Base-by-base conservation (phyloP, 2,329 filamentous ascomycete species). In the Bimuria novae-zelandiae region DNA sequence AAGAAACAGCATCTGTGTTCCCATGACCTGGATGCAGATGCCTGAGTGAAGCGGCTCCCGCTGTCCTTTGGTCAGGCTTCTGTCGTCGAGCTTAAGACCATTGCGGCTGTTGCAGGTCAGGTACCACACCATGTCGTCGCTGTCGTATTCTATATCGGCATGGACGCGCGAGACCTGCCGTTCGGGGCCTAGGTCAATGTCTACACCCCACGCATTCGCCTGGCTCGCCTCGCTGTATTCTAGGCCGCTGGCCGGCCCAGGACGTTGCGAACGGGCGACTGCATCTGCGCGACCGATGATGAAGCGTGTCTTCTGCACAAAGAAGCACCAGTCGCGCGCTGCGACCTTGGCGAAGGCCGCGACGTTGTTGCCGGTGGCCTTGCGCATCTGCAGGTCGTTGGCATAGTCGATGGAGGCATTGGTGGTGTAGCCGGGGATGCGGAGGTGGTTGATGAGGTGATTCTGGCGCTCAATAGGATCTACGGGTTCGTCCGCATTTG, bases 1-100 rank as follows among this genome's bases (percentile, higher is more conserved):
- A 42, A 97, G 90, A 74, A 99, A 99, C 81, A 97, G 93, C 94
- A 99, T 99, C 77, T 99, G 93, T 1, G 94, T 89, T 48, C 90
- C 90, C 64, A 89, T 89, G 68, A 97, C 90, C 68, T 96, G 92
- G 52, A 99, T 87, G 37, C 97, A 90, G 70, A 93, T 88, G 52
- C 94, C 94, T 65, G 92, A 96, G 36, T 85, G 84, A 22, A 99
- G 81, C 25, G 84, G 77, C 29, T 85, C 82, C 30, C 84, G 81
- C 33, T 82, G 77, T 11, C 88, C 88, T 46, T 87, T 82, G 65
- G 89, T 89, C 51, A 95, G 77, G 17, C 83, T 79, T 45, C 77
- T 76, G 55, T 90, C 90, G 71, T 99, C 90, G 19, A 97, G 80
- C 66, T 90, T 90, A 41, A 96, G 83, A 23, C 92, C 92, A 71